phyloP scores from a whole-genome alignment of 805 yeast genomes.

The Saccharomycopsis microspora region DNA sequence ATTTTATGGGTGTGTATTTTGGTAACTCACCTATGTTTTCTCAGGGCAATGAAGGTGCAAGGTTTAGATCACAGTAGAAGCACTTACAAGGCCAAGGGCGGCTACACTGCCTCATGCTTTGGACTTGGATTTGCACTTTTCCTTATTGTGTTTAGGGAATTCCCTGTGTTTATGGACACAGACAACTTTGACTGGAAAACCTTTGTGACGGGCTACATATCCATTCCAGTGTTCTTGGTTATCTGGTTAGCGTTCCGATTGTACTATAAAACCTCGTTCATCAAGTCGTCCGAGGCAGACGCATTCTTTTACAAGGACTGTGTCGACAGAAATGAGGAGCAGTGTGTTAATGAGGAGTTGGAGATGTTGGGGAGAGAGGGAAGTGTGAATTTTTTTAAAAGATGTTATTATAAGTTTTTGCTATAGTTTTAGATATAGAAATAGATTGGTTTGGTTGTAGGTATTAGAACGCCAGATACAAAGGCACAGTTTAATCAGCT shows the following conservation, averaged over 20 bases:
- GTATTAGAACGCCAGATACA: too few relatives aligned
- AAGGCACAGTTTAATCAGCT: too few relatives aligned
- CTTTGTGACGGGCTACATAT: slow-evolving; percentile 27
- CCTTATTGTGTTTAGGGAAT: slow-evolving; percentile 30
- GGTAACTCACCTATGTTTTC: slow-evolving; percentile 31
- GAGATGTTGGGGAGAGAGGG: neutral
- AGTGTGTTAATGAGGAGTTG: slow-evolving; percentile 10
- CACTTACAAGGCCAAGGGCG: slow-evolving; percentile 31
- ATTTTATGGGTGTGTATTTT: slow-evolving; percentile 35
- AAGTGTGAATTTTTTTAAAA: neutral
- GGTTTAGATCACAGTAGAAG: slow-evolving; percentile 28
- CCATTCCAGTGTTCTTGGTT: slow-evolving; percentile 28
- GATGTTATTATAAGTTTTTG: neutral
- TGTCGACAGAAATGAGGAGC: slow-evolving; percentile 31
- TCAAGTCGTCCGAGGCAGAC: slow-evolving; percentile 27
- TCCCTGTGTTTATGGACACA: slow-evolving; percentile 32
- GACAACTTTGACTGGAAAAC: slow-evolving; percentile 27
- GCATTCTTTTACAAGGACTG: slow-evolving; percentile 33
- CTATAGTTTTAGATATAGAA: neutral
- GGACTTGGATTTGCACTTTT: slow-evolving; percentile 27
- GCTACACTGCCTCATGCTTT: slow-evolving; percentile 30
- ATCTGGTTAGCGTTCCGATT: slow-evolving; percentile 27
- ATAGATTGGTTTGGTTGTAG: too few relatives aligned
- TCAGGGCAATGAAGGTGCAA: slow-evolving; percentile 33
- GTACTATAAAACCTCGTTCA: slow-evolving; percentile 25